Percentiles rank a stretch among this genome's conserved stretches.
Evolutionary conservation across 345 rosid species (phyloP).

Genomic region (Eucalyptus cloeziana): DNA sequence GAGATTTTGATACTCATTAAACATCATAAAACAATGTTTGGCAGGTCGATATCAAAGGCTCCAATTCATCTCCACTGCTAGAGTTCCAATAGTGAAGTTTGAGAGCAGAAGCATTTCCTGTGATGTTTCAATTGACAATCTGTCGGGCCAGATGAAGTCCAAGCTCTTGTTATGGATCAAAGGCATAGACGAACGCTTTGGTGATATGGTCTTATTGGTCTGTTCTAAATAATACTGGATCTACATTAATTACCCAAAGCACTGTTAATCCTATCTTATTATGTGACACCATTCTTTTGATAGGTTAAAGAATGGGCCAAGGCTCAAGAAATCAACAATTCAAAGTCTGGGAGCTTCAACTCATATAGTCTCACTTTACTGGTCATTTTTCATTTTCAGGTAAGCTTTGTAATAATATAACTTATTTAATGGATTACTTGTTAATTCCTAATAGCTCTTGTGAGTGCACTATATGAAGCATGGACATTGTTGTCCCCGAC

Average conservation of each 20-base stretch:
- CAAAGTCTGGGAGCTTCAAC: constrained; percentile 61
- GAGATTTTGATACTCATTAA: neutral
- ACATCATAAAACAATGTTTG: neutral
- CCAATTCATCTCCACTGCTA: constrained; percentile 44
- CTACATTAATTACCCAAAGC: neutral
- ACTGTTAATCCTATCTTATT: neutral
- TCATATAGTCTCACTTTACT: constrained; percentile 75
- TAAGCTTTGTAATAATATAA: neutral
- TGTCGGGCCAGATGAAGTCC: constrained; percentile 71
- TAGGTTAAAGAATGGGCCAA: constrained; percentile 99
- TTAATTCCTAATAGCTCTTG: neutral
- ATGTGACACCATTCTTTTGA: neutral
- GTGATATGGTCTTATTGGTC: constrained; percentile 73
- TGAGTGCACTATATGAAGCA: neutral
- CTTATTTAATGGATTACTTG: neutral
- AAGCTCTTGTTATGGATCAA: constrained; percentile 67
- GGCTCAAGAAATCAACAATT: constrained; percentile 59
- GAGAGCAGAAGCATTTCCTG: constrained; percentile 62
- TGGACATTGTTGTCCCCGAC: neutral
- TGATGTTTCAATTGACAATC: constrained; percentile 76
- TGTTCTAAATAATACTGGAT: neutral
- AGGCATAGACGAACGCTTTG: constrained; percentile 72
- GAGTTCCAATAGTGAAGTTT: constrained; percentile 75
- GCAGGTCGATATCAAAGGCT: constrained; percentile 45
- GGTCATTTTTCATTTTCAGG: constrained; percentile 94